phyloP scores from a whole-genome alignment of 108 stramenopile genomes.

The Nitzschia sp. region DNA sequence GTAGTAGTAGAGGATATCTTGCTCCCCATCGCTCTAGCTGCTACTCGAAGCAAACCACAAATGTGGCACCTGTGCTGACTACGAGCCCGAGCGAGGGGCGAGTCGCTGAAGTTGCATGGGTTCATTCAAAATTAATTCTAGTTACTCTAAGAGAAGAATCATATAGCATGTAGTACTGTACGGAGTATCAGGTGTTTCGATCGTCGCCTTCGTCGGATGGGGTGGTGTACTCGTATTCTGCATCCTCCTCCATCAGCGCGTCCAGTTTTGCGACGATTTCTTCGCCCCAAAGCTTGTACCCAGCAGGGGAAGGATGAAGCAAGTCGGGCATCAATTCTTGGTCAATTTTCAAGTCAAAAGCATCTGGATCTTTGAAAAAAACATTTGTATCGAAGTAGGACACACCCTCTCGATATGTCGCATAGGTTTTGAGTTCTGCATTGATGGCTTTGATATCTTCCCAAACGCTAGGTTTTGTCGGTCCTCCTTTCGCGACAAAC shows the following conservation, averaged over 20 bases:
- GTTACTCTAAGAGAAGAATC: too few relatives aligned
- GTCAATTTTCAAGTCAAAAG: constrained; percentile 13
- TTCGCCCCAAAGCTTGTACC: constrained; percentile 29
- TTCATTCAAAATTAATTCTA: too few relatives aligned
- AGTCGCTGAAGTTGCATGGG: too few relatives aligned
- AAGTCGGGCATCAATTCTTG: constrained; percentile 20
- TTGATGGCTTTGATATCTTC: constrained; percentile 36
- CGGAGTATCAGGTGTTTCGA: too few relatives aligned
- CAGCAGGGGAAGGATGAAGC: constrained; percentile 27
- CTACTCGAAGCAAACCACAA: too few relatives aligned
- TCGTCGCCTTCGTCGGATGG: too few relatives aligned
- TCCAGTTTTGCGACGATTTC: constrained; percentile 2
- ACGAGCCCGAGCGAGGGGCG: too few relatives aligned
- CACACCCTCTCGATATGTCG: constrained; percentile 11
- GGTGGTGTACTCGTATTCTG: too few relatives aligned
- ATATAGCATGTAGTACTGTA: too few relatives aligned
- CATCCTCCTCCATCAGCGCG: background rate
- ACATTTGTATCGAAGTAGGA: constrained; percentile 27
- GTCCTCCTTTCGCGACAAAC: constrained; percentile 1
- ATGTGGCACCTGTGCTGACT: too few relatives aligned
- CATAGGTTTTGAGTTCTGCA: constrained; percentile 20
- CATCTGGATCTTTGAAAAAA: constrained; percentile 12
- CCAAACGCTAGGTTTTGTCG: constrained; percentile 30
- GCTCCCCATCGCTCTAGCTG: too few relatives aligned
- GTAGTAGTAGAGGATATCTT: too few relatives aligned